These are phyloP conservation scores for Exophiala xenobiotica DNA, from an alignment of 2,329 filamentous ascomycete species.

Conservation along the genomic window DNA sequence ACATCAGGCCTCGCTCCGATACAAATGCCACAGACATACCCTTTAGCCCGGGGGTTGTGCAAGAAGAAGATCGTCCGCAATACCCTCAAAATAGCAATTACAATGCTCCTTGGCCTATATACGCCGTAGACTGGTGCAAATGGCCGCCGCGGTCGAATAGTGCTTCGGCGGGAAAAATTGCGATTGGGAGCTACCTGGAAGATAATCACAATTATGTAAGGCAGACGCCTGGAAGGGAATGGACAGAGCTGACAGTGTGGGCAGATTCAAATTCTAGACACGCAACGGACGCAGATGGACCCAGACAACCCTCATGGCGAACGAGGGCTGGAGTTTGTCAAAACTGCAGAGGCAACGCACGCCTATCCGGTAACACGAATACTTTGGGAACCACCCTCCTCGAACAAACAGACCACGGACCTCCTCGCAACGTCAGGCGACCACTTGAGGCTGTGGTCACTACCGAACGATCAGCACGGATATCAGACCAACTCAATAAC, in stretches of 20 bases:
- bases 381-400: conserved; percentile 92
- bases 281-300: conserved; percentile 70
- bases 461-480: conserved; percentile 59
- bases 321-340: conserved; percentile 82
- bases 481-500: conserved; percentile 66
- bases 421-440: conserved; percentile 93
- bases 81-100: conserved; percentile 82
- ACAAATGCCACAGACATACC: conserved; percentile 73
- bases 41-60: conserved; percentile 56
- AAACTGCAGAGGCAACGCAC: conserved; percentile 93
- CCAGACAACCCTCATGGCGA: conserved; percentile 69
- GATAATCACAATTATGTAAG: conserved; percentile 94
- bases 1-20: conserved; percentile 85
- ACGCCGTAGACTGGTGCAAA: conserved; percentile 99
- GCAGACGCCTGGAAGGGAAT: conserved; percentile 21
- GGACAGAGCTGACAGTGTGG: conserved; percentile 16
- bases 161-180: conserved; percentile 81
- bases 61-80: conserved; percentile 66
- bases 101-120: conserved; percentile 89
- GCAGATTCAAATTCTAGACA: conserved; percentile 96
- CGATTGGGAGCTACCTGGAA: conserved; percentile 92
- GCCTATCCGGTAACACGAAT: conserved; percentile 96
- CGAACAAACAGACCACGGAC: conserved; percentile 92
- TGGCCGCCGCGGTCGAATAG: conserved; percentile 73
- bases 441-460: conserved; percentile 88